Base-by-base conservation (phyloP, 305 asterid genomes). In the Fraxinus sp. region DNA sequence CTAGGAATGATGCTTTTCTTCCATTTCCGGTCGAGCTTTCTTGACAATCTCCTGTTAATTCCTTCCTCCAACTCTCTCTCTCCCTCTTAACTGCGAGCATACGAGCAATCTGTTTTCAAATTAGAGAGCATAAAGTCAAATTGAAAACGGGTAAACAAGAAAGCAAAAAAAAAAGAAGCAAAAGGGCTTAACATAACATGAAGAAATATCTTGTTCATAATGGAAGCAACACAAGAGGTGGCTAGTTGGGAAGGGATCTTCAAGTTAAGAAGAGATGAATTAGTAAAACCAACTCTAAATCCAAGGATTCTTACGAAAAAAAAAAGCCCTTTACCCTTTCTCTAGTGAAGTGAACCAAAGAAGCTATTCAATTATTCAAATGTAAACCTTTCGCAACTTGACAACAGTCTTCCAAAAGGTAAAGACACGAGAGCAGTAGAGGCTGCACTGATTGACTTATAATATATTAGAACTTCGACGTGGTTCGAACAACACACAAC, bases 21-120 rank as follows among this genome's bases (percentile, higher is more conserved):
- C 99, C 99, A 96, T 91, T 94, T 88, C 82, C 30, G 80, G 85
- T 92, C 97, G 20, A 94, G 95, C 87, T 94, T 96, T 89, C 97
- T 91, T 8, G 99, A 96, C 82, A 91, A 73, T 87, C 99, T 93
- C 89, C 89, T 93, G 89, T 87, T 89, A 81, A 94, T 92, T 79
- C 99, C 99, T 83, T 96, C 98, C 78, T 94, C 98, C 83, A 96
- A 20, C 88, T 96, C 99, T 81, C 97, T 89, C 89, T 30, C 33
- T 94, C 98, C 90, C 98, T 89, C 90, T 90, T 93, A 22, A 94
- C 92, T 36, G 97, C 92, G 46, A 93, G 92, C 96, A 96, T 93
- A 3, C 95, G 95, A 39, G 99, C 97, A 62, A 94, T 77, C 98
- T 96, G 52, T 81, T 79, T 81, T 2, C 78, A 75, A 59, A 71